phyloP scores from a whole-genome alignment of 164 flowering plant genomes.

The Vitis cinerea region DNA sequence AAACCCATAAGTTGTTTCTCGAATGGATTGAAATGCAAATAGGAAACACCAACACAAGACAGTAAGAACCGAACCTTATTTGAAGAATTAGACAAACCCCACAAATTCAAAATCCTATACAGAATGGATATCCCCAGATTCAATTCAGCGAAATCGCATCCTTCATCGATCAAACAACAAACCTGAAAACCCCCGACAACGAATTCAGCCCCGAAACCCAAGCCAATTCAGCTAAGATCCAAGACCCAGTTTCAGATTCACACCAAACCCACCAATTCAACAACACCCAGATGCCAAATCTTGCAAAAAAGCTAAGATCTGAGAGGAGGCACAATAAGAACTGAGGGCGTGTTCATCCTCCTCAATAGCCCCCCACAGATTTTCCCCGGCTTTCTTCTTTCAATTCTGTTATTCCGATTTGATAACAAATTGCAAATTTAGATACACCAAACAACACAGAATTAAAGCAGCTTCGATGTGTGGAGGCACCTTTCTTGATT shows the following conservation, averaged over 20 bases:
- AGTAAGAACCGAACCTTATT: slow-evolving; percentile 5
- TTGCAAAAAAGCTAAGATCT: slow-evolving; percentile 33
- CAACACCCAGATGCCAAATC: slow-evolving; percentile 34
- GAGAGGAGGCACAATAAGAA: slow-evolving; percentile 32
- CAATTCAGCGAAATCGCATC: slow-evolving; percentile 29
- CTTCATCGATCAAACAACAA: slow-evolving; percentile 22
- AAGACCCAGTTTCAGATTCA: slow-evolving; percentile 20
- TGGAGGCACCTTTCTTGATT: too few relatives aligned
- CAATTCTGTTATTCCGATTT: slow-evolving; percentile 3
- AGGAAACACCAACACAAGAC: neutral
- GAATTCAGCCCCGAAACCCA: slow-evolving; percentile 5
- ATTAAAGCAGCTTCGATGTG: neutral
- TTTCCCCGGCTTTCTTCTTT: slow-evolving; percentile 5
- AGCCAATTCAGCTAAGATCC: slow-evolving; percentile 12
- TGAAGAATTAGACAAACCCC: neutral
- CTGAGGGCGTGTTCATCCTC: slow-evolving; percentile 29
- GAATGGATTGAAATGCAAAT: slow-evolving; percentile 5
- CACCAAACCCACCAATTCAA: slow-evolving; percentile 23
- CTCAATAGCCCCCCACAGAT: slow-evolving; percentile 17
- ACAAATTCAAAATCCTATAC: slow-evolving; percentile 1
- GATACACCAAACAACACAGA: slow-evolving; percentile 18
- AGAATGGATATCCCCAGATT: slow-evolving; percentile 10
- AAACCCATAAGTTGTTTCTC: too few relatives aligned
- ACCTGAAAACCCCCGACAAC: slow-evolving; percentile 10
- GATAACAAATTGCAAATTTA: slow-evolving; percentile 23